A percentile compares a stretch with the other conserved stretches of the same genome.
phyloP scores from a whole-genome alignment of 169 alveolate genomes.

The Cryptosporidium sp. region DNA sequence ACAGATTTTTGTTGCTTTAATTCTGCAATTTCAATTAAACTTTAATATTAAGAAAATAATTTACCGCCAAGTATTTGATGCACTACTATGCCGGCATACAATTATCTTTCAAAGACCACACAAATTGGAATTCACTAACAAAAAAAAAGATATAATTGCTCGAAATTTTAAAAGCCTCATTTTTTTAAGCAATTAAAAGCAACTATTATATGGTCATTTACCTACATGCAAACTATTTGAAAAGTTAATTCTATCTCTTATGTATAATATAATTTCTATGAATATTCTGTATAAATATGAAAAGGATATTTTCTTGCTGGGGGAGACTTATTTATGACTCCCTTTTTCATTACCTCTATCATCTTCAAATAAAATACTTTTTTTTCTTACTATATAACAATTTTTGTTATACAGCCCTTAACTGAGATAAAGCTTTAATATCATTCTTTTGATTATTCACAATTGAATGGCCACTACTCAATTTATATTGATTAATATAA shows the following conservation, averaged over 20 bases:
- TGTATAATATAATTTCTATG: background rate
- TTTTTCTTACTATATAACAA: background rate
- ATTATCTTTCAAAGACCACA: background rate
- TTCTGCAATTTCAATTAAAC: background rate
- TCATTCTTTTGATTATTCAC: constrained; percentile 1
- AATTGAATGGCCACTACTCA: background rate
- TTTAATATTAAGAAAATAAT: too few species aligned
- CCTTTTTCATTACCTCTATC: background rate
- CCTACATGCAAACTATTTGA: background rate
- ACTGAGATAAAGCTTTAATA: background rate
- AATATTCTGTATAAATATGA: background rate
- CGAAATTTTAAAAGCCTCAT: background rate
- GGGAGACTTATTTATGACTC: background rate
- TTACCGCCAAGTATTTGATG: background rate
- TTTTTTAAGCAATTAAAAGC: background rate
- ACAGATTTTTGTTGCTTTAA: background rate
- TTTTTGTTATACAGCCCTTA: constrained; percentile 14
- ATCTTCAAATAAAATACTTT: background rate
- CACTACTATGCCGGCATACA: background rate
- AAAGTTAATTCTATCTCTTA: background rate
- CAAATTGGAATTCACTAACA: background rate
- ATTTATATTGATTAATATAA: constrained; percentile 40
- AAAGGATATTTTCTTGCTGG: too few species aligned
- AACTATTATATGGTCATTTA: background rate
- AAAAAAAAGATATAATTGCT: background rate